phyloP scores from a whole-genome alignment of 805 yeast genomes.

The Cyberlindnera subsufficiens region DNA sequence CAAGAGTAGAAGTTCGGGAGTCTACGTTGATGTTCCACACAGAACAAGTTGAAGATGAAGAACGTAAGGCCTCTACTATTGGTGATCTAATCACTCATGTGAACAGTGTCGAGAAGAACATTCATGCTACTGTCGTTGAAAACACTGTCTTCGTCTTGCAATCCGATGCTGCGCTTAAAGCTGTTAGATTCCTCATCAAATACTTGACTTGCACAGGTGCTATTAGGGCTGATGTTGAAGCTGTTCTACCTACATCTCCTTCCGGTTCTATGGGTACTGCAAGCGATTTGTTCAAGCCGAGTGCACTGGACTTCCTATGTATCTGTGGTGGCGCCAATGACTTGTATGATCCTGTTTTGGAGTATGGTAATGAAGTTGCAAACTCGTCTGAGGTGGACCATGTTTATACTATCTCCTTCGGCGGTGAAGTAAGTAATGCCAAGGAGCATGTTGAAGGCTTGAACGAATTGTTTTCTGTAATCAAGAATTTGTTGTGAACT shows the following conservation, averaged over 20 bases:
- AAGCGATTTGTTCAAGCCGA: not conserved
- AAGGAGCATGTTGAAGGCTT: conserved; percentile 60
- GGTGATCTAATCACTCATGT: conserved; percentile 86
- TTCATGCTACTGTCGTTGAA: conserved; percentile 74
- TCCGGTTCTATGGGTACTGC: not conserved
- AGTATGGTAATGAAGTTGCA: conserved; percentile 39
- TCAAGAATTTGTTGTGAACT: conserved; percentile 18
- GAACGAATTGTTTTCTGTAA: conserved; percentile 57
- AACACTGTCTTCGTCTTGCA: conserved; percentile 70
- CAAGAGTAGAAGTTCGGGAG: conserved; percentile 66
- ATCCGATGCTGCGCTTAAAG: conserved; percentile 48
- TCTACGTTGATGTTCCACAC: conserved; percentile 74
- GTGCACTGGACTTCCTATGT: conserved; percentile 37
- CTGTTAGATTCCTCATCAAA: conserved; percentile 47
- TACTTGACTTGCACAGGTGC: conserved; percentile 25
- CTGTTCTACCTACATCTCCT: conserved; percentile 23
- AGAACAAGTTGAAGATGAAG: conserved; percentile 56
- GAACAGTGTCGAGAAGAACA: conserved; percentile 53
- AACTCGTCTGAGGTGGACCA: conserved; percentile 30
- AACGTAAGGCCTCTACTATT: conserved; percentile 59
- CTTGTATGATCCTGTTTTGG: conserved; percentile 63
- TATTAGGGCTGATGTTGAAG: conserved; percentile 19
- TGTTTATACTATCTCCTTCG: conserved; percentile 58
- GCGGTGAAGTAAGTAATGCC: conserved; percentile 45
- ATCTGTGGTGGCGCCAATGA: conserved; percentile 64